phyloP scores from a whole-genome alignment of 345 rosid species.

The Orychophragmus violaceus region DNA sequence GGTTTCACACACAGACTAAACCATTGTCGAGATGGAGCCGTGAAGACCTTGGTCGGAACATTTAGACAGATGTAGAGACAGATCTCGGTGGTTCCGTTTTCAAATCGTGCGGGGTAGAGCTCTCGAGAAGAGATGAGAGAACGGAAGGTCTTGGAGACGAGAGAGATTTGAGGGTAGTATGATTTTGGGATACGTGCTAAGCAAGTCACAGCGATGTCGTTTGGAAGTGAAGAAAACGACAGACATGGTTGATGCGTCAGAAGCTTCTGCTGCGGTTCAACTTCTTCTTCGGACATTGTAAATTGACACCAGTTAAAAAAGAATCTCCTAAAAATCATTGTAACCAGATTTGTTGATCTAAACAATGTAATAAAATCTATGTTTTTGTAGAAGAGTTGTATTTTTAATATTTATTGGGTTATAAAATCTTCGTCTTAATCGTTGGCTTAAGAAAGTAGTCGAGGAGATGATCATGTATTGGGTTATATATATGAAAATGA shows the following conservation, averaged over 20 bases:
- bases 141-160: conserved; percentile 49
- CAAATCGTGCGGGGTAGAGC: not conserved
- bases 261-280: not conserved
- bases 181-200: conserved; percentile 55
- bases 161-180: conserved; percentile 46
- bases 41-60: too few species aligned
- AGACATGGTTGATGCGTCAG: not conserved
- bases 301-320: too few species aligned
- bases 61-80: not conserved
- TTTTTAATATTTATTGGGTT: too few species aligned
- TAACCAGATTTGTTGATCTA: too few species aligned
- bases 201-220: conserved; percentile 8
- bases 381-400: too few species aligned
- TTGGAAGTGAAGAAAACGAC: not conserved
- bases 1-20: not conserved
- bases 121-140: conserved; percentile 32
- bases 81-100: not conserved
- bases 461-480: too few species aligned
- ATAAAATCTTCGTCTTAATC: too few species aligned
- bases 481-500: too few species aligned
- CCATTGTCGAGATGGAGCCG: too few species aligned
- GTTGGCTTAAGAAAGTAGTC: not conserved
- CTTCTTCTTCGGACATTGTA: not conserved
- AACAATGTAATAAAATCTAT: too few species aligned
- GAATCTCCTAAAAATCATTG: too few species aligned